Conservation (phyloP, 2,329 filamentous ascomycete species). For the Fusarium sp. region DNA sequence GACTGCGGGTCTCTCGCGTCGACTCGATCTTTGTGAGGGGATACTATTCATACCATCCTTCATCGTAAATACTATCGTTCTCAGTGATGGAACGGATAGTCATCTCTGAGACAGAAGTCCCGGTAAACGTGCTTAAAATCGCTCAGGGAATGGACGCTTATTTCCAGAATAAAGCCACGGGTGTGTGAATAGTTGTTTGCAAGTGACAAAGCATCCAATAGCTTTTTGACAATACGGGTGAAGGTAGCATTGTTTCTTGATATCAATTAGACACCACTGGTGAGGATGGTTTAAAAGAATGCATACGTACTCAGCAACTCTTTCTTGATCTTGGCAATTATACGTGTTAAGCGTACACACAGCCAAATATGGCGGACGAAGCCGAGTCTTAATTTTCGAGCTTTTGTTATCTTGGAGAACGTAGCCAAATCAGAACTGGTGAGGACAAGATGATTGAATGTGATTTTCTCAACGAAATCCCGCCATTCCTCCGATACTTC, state of each 20-base stretch:
- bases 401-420: no score
- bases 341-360: not conserved
- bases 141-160: not conserved
- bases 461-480: not conserved
- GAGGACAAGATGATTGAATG: not conserved
- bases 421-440: not conserved
- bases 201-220: not conserved
- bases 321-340: not conserved
- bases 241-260: not conserved
- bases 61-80: not conserved
- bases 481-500: not conserved
- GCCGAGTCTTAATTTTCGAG: not conserved
- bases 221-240: not conserved
- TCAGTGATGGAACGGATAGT: not conserved
- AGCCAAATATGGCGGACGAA: not conserved
- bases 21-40: not conserved
- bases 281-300: not conserved
- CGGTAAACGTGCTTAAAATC: not conserved
- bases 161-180: not conserved
- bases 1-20: not conserved
- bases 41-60: not conserved
- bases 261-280: no score
- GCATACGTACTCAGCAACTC: not conserved
- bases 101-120: not conserved
- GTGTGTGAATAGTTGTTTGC: not conserved